Base-by-base conservation (phyloP, 2,329 filamentous ascomycete species). In the Colletotrichum magnum region DNA sequence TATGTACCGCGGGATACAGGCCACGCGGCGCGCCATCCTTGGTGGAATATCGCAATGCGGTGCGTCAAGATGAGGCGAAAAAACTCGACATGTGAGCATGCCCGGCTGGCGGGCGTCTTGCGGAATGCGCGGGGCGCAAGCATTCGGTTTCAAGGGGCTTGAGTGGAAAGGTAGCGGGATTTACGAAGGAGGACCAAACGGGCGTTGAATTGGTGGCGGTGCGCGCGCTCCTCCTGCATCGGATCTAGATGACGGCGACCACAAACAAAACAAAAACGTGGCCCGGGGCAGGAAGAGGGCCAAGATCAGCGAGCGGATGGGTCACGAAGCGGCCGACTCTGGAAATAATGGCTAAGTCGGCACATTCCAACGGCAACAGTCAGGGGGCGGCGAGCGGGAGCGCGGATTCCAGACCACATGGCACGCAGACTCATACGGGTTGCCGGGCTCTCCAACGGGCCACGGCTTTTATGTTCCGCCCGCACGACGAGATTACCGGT, bases 91-190 rank as follows among this genome's bases (percentile, higher is more conserved):
- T 61, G 24, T 69, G 51, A 60, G 51, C 36, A 54, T 41, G 15
- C 39, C 32, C 32, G 16, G 45, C 54, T 45, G 39, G 45, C 57
- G 45, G 18, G 21, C 41, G 41, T 54, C 57, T 47, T 36, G 62
- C 57, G 45, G 51, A 52, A 47, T 67, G 52, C 57, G 39, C 18
- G 56, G 47, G 43, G 52, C 36, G 43, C 53, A 56, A 24, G 18
- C 39, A 51, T 52, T 45, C 63, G 67, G 51, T 61, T 61, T 61
- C 63, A 67, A 57, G 51, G 50, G 57, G 67, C 15, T 58, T 60
- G 45, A 18, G 43, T 28, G 13, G 60, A 32, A 48, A 41, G 43
- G 41, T 13, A 54, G 48, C 50, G 41, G 48, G 41, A 43, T 58
- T 58, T 43, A 12, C 53, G 36, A 56, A 26, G 43, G 28, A 39